phyloP scores from a whole-genome alignment of 2,329 filamentous ascomycete species.

The Nigrospora sphaerica region DNA sequence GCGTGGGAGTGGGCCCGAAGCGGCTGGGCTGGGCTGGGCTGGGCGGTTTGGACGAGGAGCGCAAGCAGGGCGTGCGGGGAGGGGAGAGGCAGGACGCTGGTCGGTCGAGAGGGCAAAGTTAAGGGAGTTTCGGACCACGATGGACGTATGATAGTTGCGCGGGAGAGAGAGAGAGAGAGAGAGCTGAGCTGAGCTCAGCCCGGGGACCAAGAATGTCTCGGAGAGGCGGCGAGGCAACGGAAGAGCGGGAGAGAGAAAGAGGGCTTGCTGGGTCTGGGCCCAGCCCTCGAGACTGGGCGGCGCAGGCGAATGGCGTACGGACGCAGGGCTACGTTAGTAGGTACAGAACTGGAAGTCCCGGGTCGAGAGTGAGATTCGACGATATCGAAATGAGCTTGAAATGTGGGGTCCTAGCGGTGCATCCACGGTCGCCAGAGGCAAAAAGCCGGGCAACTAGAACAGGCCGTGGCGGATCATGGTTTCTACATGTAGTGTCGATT shows the following conservation, averaged over 20 bases:
- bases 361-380: not conserved
- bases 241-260: not conserved
- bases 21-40: not conserved
- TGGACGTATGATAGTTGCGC: not conserved
- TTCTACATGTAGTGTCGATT: not conserved
- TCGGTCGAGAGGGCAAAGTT: too few relatives aligned
- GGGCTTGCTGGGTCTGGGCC: not conserved
- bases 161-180: not conserved
- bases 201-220: not conserved
- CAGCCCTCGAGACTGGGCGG: not conserved
- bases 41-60: too few relatives aligned
- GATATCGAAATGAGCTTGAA: slow-evolving; percentile 2
- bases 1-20: not conserved
- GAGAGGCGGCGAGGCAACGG: not conserved
- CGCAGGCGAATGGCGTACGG: not conserved
- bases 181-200: not conserved
- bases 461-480: not conserved
- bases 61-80: too few relatives aligned
- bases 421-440: not conserved
- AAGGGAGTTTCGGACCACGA: not conserved
- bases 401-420: not conserved
- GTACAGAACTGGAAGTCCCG: not conserved
- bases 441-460: too few relatives aligned
- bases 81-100: too few relatives aligned
- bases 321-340: not conserved